These are phyloP conservation scores for Heteromeles arbutifolia DNA, from an alignment of 306 rosid genomes.

Conservation along the genomic window DNA sequence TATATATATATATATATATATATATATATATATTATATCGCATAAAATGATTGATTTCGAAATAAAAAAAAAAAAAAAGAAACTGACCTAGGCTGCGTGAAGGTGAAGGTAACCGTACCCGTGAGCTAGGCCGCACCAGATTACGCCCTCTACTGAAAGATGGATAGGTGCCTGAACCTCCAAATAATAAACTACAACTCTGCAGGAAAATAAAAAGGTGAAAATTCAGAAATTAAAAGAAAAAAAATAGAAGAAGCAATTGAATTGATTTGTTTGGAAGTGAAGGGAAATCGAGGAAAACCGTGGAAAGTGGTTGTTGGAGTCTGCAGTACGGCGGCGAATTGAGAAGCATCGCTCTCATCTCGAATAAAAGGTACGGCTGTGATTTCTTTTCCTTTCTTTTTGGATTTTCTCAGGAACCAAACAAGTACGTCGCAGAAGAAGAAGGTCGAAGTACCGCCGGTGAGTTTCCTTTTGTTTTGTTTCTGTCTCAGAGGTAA, in stretches of 20 bases:
- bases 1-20: too few species aligned
- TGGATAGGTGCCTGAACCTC: slow-evolving; percentile 17
- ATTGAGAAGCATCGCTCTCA: slow-evolving; percentile 56
- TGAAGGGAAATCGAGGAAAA: slow-evolving; percentile 1
- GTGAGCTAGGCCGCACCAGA: slow-evolving; percentile 14
- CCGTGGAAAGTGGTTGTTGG: slow-evolving; percentile 29
- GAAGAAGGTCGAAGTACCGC: neutral
- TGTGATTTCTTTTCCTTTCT: neutral
- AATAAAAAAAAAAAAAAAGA: neutral
- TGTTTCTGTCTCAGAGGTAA: neutral
- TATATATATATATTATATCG: neutral
- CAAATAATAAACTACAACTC: slow-evolving; percentile 30
- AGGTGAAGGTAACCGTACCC: slow-evolving; percentile 24
- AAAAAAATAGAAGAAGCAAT: neutral
- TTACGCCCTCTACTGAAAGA: slow-evolving; percentile 17
- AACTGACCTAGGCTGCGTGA: slow-evolving; percentile 35
- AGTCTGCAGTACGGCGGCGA: slow-evolving; percentile 33
- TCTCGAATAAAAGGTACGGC: neutral
- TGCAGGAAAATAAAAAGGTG: slow-evolving; percentile 5
- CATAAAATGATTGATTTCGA: neutral
- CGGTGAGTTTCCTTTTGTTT: neutral
- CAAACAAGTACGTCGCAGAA: neutral
- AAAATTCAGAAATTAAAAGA: neutral
- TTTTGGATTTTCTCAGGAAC: slow-evolving; percentile 1
- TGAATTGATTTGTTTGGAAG: neutral